Base-by-base conservation (phyloP, 352 stramenopile species). In the Aphanomyces invadans region DNA sequence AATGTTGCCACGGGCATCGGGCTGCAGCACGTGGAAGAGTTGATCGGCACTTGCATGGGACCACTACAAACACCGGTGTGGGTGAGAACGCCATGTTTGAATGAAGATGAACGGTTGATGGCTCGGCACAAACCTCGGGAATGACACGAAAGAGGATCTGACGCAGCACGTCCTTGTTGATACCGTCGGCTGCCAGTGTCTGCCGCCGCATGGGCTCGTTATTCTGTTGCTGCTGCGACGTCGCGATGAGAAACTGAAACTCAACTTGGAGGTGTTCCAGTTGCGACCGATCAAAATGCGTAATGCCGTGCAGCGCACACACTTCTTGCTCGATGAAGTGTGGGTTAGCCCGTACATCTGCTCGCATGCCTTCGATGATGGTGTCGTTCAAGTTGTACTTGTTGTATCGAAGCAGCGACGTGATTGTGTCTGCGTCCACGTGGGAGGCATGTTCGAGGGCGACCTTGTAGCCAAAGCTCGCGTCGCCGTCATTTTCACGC, bases 391-490 rank as follows among this genome's bases (percentile, higher is more conserved):
- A 55, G 11, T 70, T 72, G 61, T 90, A 86, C 7, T 73, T 72
- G 36, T 85, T 67, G 42, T 31, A 66, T 1, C 72, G 62, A 19
- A 84, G 68, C 3, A 87, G 54, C 5, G n/a, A 62, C 19, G 70
- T 23, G 59, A 60, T 73, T 68, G 46, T 74, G 21, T 65, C 78
- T 53, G 51, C 75, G 44, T 44, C 54, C 72, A 39, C 62, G 54
- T 1, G 31, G 71, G 38, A 77, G 71, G 49, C 77, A 85, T 54
- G 75, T 74, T 69, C 31, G 10, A 88, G 38, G 26, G 86, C 77
- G 45, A 85, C 78, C 46, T 90, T 86, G 71, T 90, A 90, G 31
- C 86, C 70, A 54, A 76, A 88, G 21, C 81, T 88, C 0, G 81
- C 79, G 33, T 90, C 81, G 75, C 81, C 87, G 23, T 80, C 72